phyloP scores from a whole-genome alignment of 768 basidiomycete genomes.

The Leccinellum luteum region DNA sequence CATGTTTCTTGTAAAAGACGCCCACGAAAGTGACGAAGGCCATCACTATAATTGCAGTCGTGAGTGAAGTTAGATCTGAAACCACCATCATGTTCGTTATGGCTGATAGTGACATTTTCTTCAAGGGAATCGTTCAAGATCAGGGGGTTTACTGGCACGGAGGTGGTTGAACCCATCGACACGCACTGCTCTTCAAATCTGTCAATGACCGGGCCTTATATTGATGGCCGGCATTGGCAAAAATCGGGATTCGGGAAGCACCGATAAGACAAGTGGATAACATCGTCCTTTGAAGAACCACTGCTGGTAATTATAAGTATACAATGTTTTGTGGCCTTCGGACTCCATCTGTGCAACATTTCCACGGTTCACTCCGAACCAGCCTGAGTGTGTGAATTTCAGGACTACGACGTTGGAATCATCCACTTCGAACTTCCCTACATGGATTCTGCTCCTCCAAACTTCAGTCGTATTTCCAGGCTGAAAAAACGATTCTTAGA shows the following conservation, averaged over 20 bases:
- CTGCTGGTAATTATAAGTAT: too few relatives aligned
- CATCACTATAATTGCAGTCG: not conserved
- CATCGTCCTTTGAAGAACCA: too few relatives aligned
- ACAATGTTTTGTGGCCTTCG: too few relatives aligned
- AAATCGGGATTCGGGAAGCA: too few relatives aligned
- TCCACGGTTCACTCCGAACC: too few relatives aligned
- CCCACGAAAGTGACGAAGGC: not conserved
- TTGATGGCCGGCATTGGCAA: too few relatives aligned
- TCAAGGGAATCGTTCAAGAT: not conserved
- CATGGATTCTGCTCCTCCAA: not conserved
- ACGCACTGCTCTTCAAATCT: not conserved
- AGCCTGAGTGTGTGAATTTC: too few relatives aligned
- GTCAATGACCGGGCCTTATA: too few relatives aligned
- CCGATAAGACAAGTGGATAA: too few relatives aligned
- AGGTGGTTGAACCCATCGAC: not conserved
- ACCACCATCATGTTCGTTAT: not conserved
- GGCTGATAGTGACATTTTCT: not conserved
- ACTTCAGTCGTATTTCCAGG: slow-evolving; percentile 4
- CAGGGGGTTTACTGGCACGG: not conserved
- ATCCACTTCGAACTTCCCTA: too few relatives aligned
- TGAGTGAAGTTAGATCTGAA: not conserved
- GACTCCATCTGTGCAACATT: too few relatives aligned
- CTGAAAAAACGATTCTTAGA: slow-evolving; percentile 36
- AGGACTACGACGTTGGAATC: too few relatives aligned
- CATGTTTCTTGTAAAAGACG: not conserved